Evolutionary conservation across 495 filamentous ascomycete species (phyloP), one percentile per base, ranked within the genome.

Genomic region (Articulospora tetracladia): DNA sequence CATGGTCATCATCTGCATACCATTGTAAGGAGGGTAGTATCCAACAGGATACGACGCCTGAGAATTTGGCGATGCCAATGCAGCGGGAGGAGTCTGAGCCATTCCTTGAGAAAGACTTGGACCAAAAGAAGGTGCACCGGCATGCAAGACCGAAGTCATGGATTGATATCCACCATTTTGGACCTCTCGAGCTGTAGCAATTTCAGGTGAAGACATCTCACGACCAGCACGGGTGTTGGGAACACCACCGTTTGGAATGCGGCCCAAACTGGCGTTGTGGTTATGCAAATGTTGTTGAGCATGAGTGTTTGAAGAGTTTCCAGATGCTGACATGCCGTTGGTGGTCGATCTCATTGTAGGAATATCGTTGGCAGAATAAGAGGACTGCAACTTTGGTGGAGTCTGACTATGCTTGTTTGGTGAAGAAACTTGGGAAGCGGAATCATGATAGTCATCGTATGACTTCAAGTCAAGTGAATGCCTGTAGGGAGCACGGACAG

Each of bases 351-450:
- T 94, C 63, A 91, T 76, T 1, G 92, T 96, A n/a, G 93, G 89
- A 3, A 97, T 76, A 66, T 97, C 94, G 69, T 86, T 90, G 22
- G 92, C 86, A 1, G 94, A 97, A 73, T 90, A 97, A 1, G 93
- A 97, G 2, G 89, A 85, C 72, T 92, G 88, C 34, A 95, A 72
- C 76, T 84, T 93, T 61, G 79, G 87, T 60, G 74, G 85, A 69
- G 77, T 82, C 70, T 79, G 72, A 36, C 68, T 67, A 47, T 80
- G 74, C 57, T 48, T 72, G 1, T 74, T 62, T 3, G 79, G 67
- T 0, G 77, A 72, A 17, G 76, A 68, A 7, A 72, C 59, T 0
- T 72, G 62, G 25, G 72, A 68, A 28, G 68, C 49, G 0, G 65
- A 54, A 8, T 58, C 66, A 34, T 63, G 66, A 13, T 63, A 62